These are phyloP conservation scores for Thuidium tamariscinum DNA, from an alignment of 225 moss, liverwort and hornwort species.

Conservation along the genomic window DNA sequence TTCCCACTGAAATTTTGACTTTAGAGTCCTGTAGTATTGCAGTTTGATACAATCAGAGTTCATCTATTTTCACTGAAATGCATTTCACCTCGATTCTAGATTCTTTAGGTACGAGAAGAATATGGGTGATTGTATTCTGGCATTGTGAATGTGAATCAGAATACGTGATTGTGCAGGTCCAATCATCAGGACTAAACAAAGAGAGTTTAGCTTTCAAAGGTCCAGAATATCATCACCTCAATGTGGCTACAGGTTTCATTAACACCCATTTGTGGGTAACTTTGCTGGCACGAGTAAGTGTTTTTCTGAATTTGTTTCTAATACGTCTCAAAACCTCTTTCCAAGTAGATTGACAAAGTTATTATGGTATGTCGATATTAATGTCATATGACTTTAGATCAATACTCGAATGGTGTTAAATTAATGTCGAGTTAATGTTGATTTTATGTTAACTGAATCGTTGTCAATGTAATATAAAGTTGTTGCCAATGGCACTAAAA, in stretches of 20 bases:
- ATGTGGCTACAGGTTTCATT: conserved; percentile 53
- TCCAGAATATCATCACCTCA: conserved; percentile 50
- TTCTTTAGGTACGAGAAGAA: neutral
- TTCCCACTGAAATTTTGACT: neutral
- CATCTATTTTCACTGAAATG: neutral
- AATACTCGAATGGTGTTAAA: neutral
- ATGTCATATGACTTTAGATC: neutral
- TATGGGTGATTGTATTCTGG: neutral
- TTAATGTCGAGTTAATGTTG: neutral
- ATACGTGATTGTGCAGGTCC: conserved; percentile 43
- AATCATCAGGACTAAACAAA: conserved; percentile 20
- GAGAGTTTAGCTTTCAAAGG: conserved; percentile 46
- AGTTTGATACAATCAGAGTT: neutral
- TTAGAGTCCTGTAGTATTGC: neutral
- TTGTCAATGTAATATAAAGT: neutral
- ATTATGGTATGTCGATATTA: neutral
- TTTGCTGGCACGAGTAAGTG: conserved; percentile 77
- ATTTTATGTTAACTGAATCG: neutral
- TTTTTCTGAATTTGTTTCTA: neutral
- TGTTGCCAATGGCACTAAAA: neutral
- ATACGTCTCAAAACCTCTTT: neutral
- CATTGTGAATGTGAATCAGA: neutral
- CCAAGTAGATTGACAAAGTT: neutral
- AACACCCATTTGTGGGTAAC: conserved; percentile 64
- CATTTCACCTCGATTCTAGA: neutral